Conservation (phyloP, 1,139 yeast genomes). For the Pichia terricola region DNA sequence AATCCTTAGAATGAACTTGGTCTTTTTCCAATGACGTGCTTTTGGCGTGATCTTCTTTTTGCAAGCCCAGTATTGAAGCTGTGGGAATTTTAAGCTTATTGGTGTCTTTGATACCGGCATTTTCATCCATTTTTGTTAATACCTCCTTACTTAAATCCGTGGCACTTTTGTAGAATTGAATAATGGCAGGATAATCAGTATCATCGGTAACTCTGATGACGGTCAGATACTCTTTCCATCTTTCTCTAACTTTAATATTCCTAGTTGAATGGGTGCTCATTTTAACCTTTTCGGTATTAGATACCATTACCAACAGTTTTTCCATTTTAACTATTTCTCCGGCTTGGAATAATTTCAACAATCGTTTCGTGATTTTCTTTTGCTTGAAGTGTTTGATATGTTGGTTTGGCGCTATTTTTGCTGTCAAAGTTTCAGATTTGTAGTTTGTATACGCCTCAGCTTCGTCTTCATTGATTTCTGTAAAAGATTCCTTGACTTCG, state of each 20-base stretch:
- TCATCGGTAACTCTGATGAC: conserved; percentile 54
- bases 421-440: conserved; percentile 8
- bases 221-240: conserved; percentile 70
- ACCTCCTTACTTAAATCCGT: conserved; percentile 10
- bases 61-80: neutral
- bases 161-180: conserved; percentile 53
- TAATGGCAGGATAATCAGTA: conserved; percentile 36
- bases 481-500: neutral
- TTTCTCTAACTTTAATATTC: conserved; percentile 43
- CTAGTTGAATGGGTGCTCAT: conserved; percentile 38
- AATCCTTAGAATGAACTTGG: neutral
- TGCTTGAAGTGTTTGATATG: conserved; percentile 2
- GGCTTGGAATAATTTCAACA: conserved; percentile 25
- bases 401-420: conserved; percentile 10
- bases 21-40: neutral
- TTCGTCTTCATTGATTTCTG: conserved; percentile 5
- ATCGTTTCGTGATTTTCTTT: conserved; percentile 12
- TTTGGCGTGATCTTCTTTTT: neutral
- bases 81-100: neutral
- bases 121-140: neutral
- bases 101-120: neutral
- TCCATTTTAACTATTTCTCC: conserved; percentile 64
- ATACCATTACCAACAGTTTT: conserved; percentile 53
- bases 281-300: conserved; percentile 24
- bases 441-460: conserved; percentile 7